Conservation (phyloP, 257 asterid genomes). For the Rubia yunnanensis region DNA sequence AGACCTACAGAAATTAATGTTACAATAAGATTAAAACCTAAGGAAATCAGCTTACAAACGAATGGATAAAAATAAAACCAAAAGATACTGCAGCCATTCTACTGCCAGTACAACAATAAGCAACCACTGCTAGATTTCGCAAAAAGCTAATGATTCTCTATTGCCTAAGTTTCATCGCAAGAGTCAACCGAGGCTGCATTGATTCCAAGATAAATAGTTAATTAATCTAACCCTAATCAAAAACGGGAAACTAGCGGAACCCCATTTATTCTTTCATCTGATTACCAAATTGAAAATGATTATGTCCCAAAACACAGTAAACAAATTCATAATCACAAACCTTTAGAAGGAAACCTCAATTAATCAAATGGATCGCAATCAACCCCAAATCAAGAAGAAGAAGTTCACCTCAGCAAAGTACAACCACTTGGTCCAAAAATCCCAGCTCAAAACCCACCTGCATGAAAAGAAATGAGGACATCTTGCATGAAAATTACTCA, state of each 20-base stretch:
- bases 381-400: slow-evolving; percentile 14
- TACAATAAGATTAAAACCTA: background rate
- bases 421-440: slow-evolving; percentile 14
- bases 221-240: slow-evolving; percentile 13
- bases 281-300: background rate
- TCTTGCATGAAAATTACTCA: slow-evolving; percentile 9
- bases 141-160: background rate
- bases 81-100: background rate
- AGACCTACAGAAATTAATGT: background rate
- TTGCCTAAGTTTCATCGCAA: background rate
- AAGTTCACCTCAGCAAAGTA: slow-evolving; percentile 23
- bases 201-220: slow-evolving; percentile 1
- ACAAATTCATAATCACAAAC: background rate
- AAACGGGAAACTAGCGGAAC: background rate
- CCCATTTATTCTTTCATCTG: background rate
- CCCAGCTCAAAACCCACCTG: slow-evolving; percentile 16
- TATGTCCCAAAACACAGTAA: background rate
- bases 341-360: slow-evolving; percentile 7
- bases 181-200: slow-evolving; percentile 16
- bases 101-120: background rate
- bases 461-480: slow-evolving; percentile 7
- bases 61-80: background rate
- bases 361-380: slow-evolving; percentile 17
- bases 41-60: no score
- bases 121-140: background rate